Percentiles rank a stretch among this genome's conserved stretches.
Evolutionary conservation across 1,139 yeast genomes (phyloP).

Genomic region (Taiozyma sp.): DNA sequence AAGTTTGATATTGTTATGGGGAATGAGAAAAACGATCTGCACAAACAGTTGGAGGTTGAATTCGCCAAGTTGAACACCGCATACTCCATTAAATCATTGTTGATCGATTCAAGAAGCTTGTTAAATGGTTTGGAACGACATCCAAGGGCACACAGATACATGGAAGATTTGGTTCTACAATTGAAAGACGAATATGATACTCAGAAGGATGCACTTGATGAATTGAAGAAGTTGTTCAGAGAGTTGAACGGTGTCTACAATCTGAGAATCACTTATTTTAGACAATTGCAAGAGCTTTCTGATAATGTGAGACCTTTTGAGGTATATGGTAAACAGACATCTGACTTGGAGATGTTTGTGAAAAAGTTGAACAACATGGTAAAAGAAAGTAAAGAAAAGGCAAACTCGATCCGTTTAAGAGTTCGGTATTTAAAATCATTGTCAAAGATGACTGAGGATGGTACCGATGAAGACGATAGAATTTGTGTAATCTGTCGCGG

Average conservation of each 20-base stretch:
- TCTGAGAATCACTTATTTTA: conserved; percentile 71
- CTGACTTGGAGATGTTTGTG: background rate
- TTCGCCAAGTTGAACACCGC: conserved; percentile 5
- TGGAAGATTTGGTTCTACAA: conserved; percentile 21
- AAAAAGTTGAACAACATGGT: conserved; percentile 12
- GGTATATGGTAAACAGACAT: conserved; percentile 11
- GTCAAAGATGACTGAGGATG: conserved; percentile 14
- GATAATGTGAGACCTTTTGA: conserved; percentile 40
- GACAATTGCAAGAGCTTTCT: conserved; percentile 78
- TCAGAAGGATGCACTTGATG: conserved; percentile 35
- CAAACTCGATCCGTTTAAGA: conserved; percentile 45
- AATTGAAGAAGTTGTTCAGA: conserved; percentile 44
- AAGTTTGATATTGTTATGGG: background rate
- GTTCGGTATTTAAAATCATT: conserved; percentile 56
- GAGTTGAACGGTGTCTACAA: conserved; percentile 65
- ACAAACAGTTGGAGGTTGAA: conserved; percentile 29
- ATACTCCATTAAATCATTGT: conserved; percentile 12
- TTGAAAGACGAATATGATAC: conserved; percentile 33
- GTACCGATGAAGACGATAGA: conserved; percentile 30
- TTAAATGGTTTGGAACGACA: background rate
- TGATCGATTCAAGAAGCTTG: conserved; percentile 11
- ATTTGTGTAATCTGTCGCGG: conserved; percentile 76
- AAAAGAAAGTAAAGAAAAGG: conserved; percentile 16
- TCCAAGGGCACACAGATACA: background rate
- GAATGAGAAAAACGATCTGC: conserved; percentile 6